phyloP scores from a whole-genome alignment of 2,329 filamentous ascomycete species.

The Paraphoma chrysanthemicola region DNA sequence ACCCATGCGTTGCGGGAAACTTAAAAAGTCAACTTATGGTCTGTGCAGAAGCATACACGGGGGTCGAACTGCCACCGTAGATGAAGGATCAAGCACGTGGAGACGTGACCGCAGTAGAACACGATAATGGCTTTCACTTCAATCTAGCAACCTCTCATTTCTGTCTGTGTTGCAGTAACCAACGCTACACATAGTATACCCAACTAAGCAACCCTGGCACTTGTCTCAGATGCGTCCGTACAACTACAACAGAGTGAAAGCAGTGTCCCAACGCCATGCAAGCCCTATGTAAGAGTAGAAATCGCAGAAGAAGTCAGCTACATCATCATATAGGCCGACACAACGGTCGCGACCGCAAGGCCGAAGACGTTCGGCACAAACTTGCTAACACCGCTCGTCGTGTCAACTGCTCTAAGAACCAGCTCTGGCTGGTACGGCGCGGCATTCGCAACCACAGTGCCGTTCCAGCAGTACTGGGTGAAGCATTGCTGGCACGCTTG shows the following conservation, averaged over 20 bases:
- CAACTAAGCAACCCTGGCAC: neutral
- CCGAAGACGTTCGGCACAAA: conserved; percentile 32
- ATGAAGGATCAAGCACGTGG: no score
- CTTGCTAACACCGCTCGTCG: conserved; percentile 29
- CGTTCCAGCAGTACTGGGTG: conserved; percentile 88
- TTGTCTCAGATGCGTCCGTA: neutral
- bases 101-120: no score
- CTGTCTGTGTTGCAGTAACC: neutral
- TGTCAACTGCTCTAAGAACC: conserved; percentile 22
- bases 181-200: neutral
- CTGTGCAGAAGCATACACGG: no score
- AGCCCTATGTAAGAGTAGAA: neutral
- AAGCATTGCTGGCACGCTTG: conserved; percentile 80
- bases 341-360: conserved; percentile 21
- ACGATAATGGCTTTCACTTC: no score
- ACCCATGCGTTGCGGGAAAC: no score
- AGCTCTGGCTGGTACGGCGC: conserved; percentile 36
- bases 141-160: neutral
- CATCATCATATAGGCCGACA: conserved; percentile 23
- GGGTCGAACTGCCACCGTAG: no score
- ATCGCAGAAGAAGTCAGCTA: neutral
- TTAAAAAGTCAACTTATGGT: no score
- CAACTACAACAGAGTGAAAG: neutral
- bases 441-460: conserved; percentile 60
- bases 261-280: neutral